These are phyloP conservation scores for Chalciporus chontae DNA, from an alignment of 768 basidiomycete species.

Conservation along the genomic window DNA sequence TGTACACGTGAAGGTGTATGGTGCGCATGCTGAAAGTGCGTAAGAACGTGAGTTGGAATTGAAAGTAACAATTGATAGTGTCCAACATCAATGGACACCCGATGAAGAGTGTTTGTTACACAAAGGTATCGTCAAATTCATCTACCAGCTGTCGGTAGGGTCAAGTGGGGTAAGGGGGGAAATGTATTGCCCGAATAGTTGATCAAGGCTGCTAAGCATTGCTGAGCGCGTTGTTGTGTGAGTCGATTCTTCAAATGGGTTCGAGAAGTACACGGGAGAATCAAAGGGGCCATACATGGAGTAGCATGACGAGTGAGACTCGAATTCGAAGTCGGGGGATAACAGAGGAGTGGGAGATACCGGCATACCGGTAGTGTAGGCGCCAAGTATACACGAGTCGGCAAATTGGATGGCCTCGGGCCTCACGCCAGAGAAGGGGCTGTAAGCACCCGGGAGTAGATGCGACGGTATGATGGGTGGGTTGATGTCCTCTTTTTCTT, in stretches of 20 bases:
- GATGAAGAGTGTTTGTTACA: not conserved
- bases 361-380: constrained; percentile 8
- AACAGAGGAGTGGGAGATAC: constrained; percentile 6
- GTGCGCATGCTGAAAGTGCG: not conserved
- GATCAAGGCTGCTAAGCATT: constrained; percentile 23
- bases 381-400: constrained; percentile 24
- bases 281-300: constrained; percentile 10
- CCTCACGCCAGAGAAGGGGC: constrained; percentile 27
- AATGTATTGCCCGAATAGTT: constrained; percentile 30
- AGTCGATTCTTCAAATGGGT: constrained; percentile 23
- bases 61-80: not conserved
- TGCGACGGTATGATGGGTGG: constrained; percentile 18
- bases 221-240: constrained; percentile 3
- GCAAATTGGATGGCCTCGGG: constrained; percentile 27
- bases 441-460: constrained; percentile 18
- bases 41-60: not conserved
- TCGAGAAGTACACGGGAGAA: constrained; percentile 29
- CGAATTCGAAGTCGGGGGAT: constrained; percentile 9
- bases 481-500: not conserved
- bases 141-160: constrained; percentile 15
- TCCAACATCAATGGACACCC: not conserved
- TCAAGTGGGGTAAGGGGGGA: constrained; percentile 19
- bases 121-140: not conserved
- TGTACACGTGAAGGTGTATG: not conserved
- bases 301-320: constrained; percentile 7